These are phyloP conservation scores for Adansonia gregorii DNA, from an alignment of 441 rosid species.

Conservation along the genomic window DNA sequence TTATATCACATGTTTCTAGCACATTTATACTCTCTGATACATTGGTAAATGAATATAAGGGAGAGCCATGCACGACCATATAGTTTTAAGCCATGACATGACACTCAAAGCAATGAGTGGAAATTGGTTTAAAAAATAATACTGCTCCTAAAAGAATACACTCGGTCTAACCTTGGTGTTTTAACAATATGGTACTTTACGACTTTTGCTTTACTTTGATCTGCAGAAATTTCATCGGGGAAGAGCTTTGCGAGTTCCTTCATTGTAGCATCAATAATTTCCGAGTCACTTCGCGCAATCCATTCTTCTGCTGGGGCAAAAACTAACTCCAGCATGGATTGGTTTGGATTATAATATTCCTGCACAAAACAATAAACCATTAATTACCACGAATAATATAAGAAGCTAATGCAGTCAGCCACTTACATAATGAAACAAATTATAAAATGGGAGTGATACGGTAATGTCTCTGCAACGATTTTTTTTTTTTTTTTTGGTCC, in stretches of 20 bases:
- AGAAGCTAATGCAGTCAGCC: slow-evolving; percentile 20
- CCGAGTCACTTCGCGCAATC: slow-evolving; percentile 74
- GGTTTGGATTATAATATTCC: slow-evolving; percentile 88
- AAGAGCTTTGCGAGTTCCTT: slow-evolving; percentile 89
- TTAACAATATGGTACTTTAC: slow-evolving; percentile 87
- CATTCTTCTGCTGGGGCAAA: slow-evolving; percentile 98
- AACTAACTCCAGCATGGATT: slow-evolving; percentile 93
- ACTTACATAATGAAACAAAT: not conserved
- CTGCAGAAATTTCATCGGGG: slow-evolving; percentile 85
- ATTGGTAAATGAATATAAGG: not conserved
- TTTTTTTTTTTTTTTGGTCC: not conserved
- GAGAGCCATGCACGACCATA: not conserved
- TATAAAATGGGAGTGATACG: not conserved
- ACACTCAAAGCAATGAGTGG: not conserved
- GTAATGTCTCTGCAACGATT: not conserved
- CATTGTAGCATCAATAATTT: slow-evolving; percentile 92
- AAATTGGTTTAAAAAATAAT: not conserved
- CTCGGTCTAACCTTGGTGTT: slow-evolving; percentile 74
- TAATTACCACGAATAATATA: not conserved
- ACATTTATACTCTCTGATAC: slow-evolving; percentile 6
- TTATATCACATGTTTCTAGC: not conserved
- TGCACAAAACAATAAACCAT: slow-evolving; percentile 31
- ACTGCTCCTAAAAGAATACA: not conserved
- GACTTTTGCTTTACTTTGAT: slow-evolving; percentile 89
- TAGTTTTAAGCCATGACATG: not conserved